These are phyloP conservation scores for Penicillium nordicum DNA, from an alignment of 2,329 filamentous ascomycete genomes.

Conservation along the genomic window DNA sequence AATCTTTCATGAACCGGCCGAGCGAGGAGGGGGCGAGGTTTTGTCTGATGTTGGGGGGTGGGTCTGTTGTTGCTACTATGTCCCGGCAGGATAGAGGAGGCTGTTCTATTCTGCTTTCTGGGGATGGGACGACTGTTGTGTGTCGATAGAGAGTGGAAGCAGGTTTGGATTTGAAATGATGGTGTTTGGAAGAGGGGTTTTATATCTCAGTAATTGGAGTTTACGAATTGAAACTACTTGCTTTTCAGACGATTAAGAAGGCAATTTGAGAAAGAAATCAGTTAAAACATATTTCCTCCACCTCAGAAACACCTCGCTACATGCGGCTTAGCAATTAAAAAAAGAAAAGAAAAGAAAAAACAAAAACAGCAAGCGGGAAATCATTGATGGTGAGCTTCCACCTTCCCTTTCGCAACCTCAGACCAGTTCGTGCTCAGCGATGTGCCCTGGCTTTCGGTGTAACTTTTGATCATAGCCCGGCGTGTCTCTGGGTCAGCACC, in stretches of 20 bases:
- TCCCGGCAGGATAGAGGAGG: background rate
- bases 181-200: background rate
- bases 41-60: background rate
- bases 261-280: background rate
- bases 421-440: slow-evolving; percentile 88
- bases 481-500: slow-evolving; percentile 72
- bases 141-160: background rate
- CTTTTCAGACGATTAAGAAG: background rate
- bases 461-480: slow-evolving; percentile 97
- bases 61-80: background rate
- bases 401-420: slow-evolving; percentile 69
- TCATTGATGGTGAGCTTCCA: slow-evolving; percentile 50
- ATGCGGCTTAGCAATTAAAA: slow-evolving; percentile 6
- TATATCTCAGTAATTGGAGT: background rate
- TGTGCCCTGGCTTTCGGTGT: slow-evolving; percentile 88
- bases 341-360: background rate
- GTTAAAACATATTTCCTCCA: background rate
- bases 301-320: slow-evolving; percentile 6
- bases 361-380: slow-evolving; percentile 2
- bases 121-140: background rate
- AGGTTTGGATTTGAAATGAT: background rate
- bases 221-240: background rate
- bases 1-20: background rate
- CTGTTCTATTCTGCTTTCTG: background rate
- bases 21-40: background rate